A percentile compares a stretch with the other conserved stretches of the same genome.
Evolutionary conservation across 2,329 filamentous ascomycete species (phyloP).

Genomic region (Colletotrichum lupini): DNA sequence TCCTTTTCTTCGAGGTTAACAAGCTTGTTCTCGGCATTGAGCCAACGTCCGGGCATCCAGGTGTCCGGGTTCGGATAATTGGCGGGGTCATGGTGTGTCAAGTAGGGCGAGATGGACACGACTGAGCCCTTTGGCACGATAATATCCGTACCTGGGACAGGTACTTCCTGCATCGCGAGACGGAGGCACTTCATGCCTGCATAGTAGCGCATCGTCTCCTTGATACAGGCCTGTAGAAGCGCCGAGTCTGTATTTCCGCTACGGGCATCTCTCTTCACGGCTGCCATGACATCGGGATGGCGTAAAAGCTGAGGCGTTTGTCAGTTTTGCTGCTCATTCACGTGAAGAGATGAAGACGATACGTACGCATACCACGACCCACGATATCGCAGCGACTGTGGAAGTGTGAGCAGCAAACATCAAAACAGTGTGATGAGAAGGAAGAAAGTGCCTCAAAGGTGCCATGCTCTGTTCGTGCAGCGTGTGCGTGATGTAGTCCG

Average conservation of each 20-base stretch:
- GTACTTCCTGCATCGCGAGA: slow-evolving; percentile 7
- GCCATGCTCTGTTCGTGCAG: slow-evolving; percentile 33
- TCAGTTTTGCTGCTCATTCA: background rate
- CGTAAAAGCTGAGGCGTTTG: slow-evolving; percentile 28
- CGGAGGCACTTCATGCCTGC: slow-evolving; percentile 25
- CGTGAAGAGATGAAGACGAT: background rate
- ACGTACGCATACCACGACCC: slow-evolving; percentile 37
- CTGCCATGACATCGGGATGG: slow-evolving; percentile 33
- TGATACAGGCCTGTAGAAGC: slow-evolving; percentile 37
- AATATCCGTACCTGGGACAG: slow-evolving; percentile 14
- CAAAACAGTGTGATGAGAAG: slow-evolving; percentile 34
- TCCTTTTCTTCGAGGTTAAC: slow-evolving; percentile 12
- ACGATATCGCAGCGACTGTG: slow-evolving; percentile 30
- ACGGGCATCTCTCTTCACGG: slow-evolving; percentile 34
- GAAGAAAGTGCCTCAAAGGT: slow-evolving; percentile 25
- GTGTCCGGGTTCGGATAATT: slow-evolving; percentile 28
- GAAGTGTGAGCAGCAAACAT: slow-evolving; percentile 37
- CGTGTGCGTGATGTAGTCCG: slow-evolving; percentile 38
- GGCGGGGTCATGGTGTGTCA: slow-evolving; percentile 33
- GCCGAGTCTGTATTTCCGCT: slow-evolving; percentile 12
- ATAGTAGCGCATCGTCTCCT: slow-evolving; percentile 37
- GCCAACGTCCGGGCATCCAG: slow-evolving; percentile 37
- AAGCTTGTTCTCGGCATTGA: slow-evolving; percentile 32
- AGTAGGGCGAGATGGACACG: slow-evolving; percentile 32
- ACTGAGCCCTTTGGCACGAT: slow-evolving; percentile 29